Evolutionary conservation across 495 filamentous ascomycete genomes (phyloP), one percentile per base, ranked within the genome.

Genomic region (Sordaria brevicollis): DNA sequence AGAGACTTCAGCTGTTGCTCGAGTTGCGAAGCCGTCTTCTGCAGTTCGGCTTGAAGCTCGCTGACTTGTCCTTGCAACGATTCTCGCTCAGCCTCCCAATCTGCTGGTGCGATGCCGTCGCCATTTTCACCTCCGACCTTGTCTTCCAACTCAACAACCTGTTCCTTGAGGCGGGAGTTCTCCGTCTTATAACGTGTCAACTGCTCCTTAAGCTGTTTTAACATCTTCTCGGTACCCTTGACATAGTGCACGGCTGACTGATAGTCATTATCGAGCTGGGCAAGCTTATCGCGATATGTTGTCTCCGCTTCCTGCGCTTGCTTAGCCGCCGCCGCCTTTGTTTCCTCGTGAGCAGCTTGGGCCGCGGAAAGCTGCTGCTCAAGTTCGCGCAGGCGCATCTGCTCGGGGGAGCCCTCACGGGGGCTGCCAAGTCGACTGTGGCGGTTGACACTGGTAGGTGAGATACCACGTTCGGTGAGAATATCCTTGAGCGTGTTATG

Each of bases 201-300:
- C 79, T 99, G 95, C 73, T 97, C 93, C 83, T 99, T 98, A 89
- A 99, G 96, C 74, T 94, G 93, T 80, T 94, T 94, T 31, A 99
- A 85, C 92, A 99, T 96, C 86, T 97, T 97, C 81, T 99, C 96
- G 1, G 94, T 97, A 43, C 95, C 96, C 76, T 97, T 96, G 72
- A 99, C 93, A 76, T 99, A 99, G 80, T 97, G 94, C n/a, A 98
- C 94, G 13, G 96, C 94, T n/a, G 96, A 97, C 77, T 96, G 93
- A 77, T 99, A 97, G 76, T 99, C 95, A 77, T 92, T 93, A 77
- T 97, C 93, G 29, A 99, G 88, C 76, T 96, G 92, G 68, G 91
- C 88, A 68, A 99, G 83, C 78, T 97, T 97, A 77, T 96, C 94
- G 65, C 92, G 89, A 81, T 94, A 98, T 65, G 90, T 87, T 71